These are phyloP conservation scores for Osmozyma mogii DNA, from an alignment of 805 yeast species.

Conservation along the genomic window DNA sequence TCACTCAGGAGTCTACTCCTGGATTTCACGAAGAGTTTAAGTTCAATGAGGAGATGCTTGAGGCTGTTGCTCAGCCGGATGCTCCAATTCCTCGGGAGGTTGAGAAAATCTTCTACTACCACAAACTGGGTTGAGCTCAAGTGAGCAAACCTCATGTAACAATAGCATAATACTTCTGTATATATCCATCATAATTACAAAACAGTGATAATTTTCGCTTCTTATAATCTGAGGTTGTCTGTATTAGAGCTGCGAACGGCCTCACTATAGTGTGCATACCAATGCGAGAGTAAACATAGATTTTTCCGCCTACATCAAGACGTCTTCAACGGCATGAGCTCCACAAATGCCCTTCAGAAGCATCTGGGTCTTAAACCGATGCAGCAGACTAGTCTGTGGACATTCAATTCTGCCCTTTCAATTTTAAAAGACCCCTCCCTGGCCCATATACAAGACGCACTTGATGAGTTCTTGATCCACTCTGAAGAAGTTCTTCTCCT, in stretches of 20 bases:
- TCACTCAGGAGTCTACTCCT: conserved; percentile 6
- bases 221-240: too few relatives aligned
- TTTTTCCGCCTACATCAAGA: background rate
- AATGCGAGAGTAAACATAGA: background rate
- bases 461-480: conserved; percentile 32
- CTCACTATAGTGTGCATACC: background rate
- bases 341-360: too few relatives aligned
- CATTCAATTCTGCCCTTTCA: conserved; percentile 31
- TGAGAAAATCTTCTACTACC: conserved; percentile 5
- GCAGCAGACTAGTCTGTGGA: conserved; percentile 20
- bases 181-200: background rate
- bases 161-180: background rate
- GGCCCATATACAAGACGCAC: conserved; percentile 24
- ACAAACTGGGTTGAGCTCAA: conserved; percentile 1
- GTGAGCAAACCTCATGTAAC: background rate
- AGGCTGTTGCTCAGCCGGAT: conserved; percentile 8
- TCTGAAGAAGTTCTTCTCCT: conserved; percentile 22
- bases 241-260: too few relatives aligned
- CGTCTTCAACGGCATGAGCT: conserved; percentile 1
- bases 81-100: conserved; percentile 8
- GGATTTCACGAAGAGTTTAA: conserved; percentile 3
- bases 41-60: conserved; percentile 10
- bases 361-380: conserved; percentile 8
- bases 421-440: conserved; percentile 24
- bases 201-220: background rate